Percentiles rank a stretch among this genome's conserved stretches.
Evolutionary conservation across 768 basidiomycete species (phyloP).

Genomic region (Collybiopsis confluens): DNA sequence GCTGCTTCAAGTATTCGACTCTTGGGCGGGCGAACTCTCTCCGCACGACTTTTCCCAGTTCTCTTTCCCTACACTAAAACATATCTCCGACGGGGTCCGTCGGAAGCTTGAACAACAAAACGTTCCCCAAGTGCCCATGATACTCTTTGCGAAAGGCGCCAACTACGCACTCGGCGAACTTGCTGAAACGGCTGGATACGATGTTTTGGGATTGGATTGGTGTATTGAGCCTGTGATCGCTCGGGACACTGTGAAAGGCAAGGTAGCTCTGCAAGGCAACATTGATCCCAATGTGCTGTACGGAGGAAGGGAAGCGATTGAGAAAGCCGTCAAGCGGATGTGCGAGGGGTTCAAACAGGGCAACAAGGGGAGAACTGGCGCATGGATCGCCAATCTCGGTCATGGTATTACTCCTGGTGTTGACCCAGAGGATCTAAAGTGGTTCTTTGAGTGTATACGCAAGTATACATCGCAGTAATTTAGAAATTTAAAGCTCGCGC

Average conservation of each 20-base stretch:
- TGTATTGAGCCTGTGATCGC: conserved; percentile 74
- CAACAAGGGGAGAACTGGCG: conserved; percentile 37
- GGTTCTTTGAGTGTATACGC: conserved; percentile 88
- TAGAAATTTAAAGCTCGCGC: not conserved
- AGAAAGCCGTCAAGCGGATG: conserved; percentile 79
- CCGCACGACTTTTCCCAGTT: conserved; percentile 82
- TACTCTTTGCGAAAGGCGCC: conserved; percentile 93
- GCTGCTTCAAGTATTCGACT: conserved; percentile 97
- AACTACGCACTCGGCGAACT: conserved; percentile 63
- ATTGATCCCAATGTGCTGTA: conserved; percentile 86
- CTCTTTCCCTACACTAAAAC: conserved; percentile 72
- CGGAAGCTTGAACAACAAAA: conserved; percentile 46
- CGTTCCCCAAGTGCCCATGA: conserved; percentile 71
- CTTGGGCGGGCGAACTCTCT: conserved; percentile 90
- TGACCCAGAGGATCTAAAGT: conserved; percentile 86
- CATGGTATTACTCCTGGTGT: conserved; percentile 97
- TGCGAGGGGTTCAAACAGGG: conserved; percentile 66
- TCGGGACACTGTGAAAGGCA: conserved; percentile 52
- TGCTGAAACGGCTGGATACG: conserved; percentile 68
- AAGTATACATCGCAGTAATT: conserved; percentile 58
- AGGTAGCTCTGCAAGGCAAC: conserved; percentile 85
- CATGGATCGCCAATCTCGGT: conserved; percentile 97
- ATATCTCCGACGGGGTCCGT: conserved; percentile 71
- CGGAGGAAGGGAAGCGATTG: conserved; percentile 83
- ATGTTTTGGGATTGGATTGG: conserved; percentile 92